Conservation (phyloP, 1,284 basidiomycete species). For the Kwoniella shivajii region DNA sequence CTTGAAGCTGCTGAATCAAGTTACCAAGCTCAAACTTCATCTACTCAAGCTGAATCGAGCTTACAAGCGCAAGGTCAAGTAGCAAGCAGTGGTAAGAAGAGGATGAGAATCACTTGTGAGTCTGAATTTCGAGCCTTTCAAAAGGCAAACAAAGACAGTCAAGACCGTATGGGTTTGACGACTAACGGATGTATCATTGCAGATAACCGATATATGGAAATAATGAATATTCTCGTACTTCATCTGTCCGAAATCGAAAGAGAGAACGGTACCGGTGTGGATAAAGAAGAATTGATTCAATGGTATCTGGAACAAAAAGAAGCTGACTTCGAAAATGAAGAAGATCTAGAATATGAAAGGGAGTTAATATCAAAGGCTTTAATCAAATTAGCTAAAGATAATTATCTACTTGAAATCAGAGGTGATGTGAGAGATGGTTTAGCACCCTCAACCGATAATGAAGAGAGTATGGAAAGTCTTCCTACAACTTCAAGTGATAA, state of each 20-base stretch:
- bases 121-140: neutral
- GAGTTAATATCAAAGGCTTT: slow-evolving; percentile 88
- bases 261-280: slow-evolving; percentile 73
- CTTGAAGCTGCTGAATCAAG: slow-evolving; percentile 52
- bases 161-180: neutral
- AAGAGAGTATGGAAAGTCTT: slow-evolving; percentile 30
- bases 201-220: slow-evolving; percentile 87
- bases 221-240: slow-evolving; percentile 80
- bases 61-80: slow-evolving; percentile 28
- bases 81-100: slow-evolving; percentile 61
- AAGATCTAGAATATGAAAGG: slow-evolving; percentile 89
- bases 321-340: slow-evolving; percentile 75
- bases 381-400: slow-evolving; percentile 88
- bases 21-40: slow-evolving; percentile 31
- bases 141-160: neutral
- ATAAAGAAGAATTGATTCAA: slow-evolving; percentile 86
- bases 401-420: slow-evolving; percentile 77
- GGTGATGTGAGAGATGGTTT: slow-evolving; percentile 80
- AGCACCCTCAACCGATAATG: slow-evolving; percentile 56
- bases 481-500: slow-evolving; percentile 29
- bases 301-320: slow-evolving; percentile 96
- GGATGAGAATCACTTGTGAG: slow-evolving; percentile 78
- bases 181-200: neutral
- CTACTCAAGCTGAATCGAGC: slow-evolving; percentile 51
- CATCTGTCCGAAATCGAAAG: slow-evolving; percentile 79